Base-by-base conservation (phyloP, 257 asterid species). In the Scutellaria baicalensis region DNA sequence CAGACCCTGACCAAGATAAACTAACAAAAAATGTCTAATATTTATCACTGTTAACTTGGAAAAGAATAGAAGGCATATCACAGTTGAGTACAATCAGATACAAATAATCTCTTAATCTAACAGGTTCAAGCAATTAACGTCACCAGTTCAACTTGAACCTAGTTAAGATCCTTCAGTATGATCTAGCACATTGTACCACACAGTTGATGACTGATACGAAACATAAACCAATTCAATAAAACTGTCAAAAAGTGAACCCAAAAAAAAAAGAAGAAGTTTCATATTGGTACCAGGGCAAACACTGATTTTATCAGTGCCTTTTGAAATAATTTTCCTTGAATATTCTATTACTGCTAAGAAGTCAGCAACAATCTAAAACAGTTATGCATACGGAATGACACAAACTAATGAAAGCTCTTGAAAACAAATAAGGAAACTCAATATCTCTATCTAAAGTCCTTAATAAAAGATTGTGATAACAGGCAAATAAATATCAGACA, bases 61-160 rank as follows among this genome's bases (percentile, higher is more conserved):
- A 40, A 51, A 33, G 36, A 59, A 67, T 48, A 64, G 45, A 44
- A 78, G 33, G 16, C 16, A 20, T 5, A 65, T 36, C 16, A 52
- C 62, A 36, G 17, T n/a, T n/a, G 36, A 68, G 50, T 45, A 35
- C 44, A 38, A 42, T 56, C 21, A 69, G 27, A 40, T 45, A 56
- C 8, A 20, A 55, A 55, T 18, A 70, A 44, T 20, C 61, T 20
- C 43, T 66, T 43, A 20, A 58, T 3, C 54, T 55, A 64, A 65
- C 54, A 66, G 66, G 69, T 68, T 67, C 48, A 16, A 58, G 57
- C 45, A 64, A 47, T 39, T 21, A 63, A 43, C 9, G 55, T 50
- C 48, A 77, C 44, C 14, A 64, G 70, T 43, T 64, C 69, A 23
- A 35, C 21, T 36, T 35, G 64, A 33, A 44, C 11, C 3, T 40